Conservation (phyloP, 1,284 basidiomycete species). For the Cryptococcus sp. region DNA sequence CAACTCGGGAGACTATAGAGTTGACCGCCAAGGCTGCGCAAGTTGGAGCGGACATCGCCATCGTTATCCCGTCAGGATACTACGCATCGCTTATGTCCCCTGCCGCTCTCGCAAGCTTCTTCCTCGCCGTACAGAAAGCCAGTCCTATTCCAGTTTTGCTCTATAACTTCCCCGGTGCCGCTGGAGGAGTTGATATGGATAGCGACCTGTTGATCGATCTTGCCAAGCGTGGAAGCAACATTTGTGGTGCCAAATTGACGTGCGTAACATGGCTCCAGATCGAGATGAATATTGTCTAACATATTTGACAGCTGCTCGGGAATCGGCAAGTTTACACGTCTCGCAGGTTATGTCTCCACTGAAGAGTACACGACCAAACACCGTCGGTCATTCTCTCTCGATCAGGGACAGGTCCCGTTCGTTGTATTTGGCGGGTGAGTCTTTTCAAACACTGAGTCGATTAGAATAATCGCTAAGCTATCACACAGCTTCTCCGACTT, state of each 20-base stretch:
- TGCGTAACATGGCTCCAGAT: not conserved
- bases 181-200: constrained; percentile 14
- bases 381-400: constrained; percentile 1
- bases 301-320: constrained; percentile 7
- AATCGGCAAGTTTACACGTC: constrained; percentile 13
- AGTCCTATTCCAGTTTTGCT: constrained; percentile 9
- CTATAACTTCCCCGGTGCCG: constrained; percentile 11
- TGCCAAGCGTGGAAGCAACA: constrained; percentile 5
- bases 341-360: constrained; percentile 1
- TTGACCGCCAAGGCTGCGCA: constrained; percentile 4
- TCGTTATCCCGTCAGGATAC: constrained; percentile 16
- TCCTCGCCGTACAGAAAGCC: constrained; percentile 7
- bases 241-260: constrained; percentile 16
- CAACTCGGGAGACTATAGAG: constrained; percentile 10
- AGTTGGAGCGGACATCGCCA: constrained; percentile 8
- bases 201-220: constrained; percentile 10
- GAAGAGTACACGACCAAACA: not conserved
- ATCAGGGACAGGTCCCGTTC: not conserved
- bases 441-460: not conserved
- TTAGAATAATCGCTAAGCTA: too few species aligned
- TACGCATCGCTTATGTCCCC: constrained; percentile 14
- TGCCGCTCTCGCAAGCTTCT: constrained; percentile 8
- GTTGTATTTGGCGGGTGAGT: constrained; percentile 6
- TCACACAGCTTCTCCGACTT: constrained; percentile 6
- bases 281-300: not conserved